Conservation (phyloP, 805 yeast genomes). For the Kuraishia ogatae region DNA sequence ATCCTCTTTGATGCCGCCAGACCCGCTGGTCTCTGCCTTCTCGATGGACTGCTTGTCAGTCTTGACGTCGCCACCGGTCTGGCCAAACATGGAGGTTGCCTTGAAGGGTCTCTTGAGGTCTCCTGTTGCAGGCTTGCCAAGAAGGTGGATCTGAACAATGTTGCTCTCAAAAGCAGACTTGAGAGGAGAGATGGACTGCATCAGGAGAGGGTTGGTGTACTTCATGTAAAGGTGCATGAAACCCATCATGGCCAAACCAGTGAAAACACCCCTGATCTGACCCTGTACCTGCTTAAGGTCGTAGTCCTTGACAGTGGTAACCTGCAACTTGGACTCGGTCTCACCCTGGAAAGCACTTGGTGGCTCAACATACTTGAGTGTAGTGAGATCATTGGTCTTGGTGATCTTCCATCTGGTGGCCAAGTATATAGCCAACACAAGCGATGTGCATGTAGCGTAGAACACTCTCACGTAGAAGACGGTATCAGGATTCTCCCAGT, state of each 20-base stretch:
- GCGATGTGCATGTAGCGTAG: slow-evolving; percentile 56
- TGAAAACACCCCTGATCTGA: slow-evolving; percentile 75
- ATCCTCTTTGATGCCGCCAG: slow-evolving; percentile 85
- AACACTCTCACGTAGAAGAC: slow-evolving; percentile 68
- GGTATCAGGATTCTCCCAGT: slow-evolving; percentile 75
- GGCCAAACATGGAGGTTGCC: slow-evolving; percentile 64
- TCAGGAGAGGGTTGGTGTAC: slow-evolving; percentile 92
- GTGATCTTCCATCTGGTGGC: slow-evolving; percentile 51
- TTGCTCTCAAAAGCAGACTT: slow-evolving; percentile 87
- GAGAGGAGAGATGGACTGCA: slow-evolving; percentile 88
- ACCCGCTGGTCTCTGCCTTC: slow-evolving; percentile 76
- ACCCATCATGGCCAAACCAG: slow-evolving; percentile 93
- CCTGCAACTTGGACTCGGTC: slow-evolving; percentile 63
- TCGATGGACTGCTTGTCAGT: slow-evolving; percentile 85
- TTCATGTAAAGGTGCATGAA: slow-evolving; percentile 97
- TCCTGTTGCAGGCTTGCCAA: slow-evolving; percentile 75
- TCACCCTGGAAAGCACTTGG: slow-evolving; percentile 74
- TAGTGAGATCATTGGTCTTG: slow-evolving; percentile 81
- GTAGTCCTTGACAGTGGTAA: slow-evolving; percentile 91
- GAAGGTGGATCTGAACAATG: slow-evolving; percentile 84
- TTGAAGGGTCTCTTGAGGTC: slow-evolving; percentile 96
- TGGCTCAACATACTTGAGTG: slow-evolving; percentile 84
- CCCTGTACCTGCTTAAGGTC: slow-evolving; percentile 80
- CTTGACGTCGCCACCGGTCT: slow-evolving; percentile 37
- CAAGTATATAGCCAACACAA: slow-evolving; percentile 61